Evolutionary conservation across 2,329 filamentous ascomycete genomes (phyloP).

Genomic region (Pseudogymnoascus sp.): DNA sequence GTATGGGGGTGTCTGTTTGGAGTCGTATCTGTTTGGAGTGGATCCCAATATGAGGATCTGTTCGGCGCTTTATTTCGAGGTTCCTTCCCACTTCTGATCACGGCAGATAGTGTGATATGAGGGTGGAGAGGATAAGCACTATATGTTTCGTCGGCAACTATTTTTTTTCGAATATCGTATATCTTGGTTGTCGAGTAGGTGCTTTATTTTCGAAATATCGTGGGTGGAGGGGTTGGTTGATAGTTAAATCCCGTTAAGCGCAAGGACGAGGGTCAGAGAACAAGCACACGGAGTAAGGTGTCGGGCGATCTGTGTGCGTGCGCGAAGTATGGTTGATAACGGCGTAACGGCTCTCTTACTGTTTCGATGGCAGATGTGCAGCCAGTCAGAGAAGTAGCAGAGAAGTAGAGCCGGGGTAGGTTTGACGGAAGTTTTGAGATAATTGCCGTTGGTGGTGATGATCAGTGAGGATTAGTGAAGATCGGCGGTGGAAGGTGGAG

Average conservation of each 20-base stretch:
- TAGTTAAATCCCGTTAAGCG: background rate
- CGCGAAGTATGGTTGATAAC: background rate
- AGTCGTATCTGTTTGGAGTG: background rate
- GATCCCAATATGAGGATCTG: background rate
- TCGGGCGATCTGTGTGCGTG: background rate
- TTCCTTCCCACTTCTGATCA: background rate
- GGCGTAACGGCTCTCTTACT: background rate
- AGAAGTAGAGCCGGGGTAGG: background rate
- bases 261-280: background rate
- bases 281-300: background rate
- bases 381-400: background rate
- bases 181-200: background rate
- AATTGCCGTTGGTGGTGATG: background rate
- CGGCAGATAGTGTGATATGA: background rate
- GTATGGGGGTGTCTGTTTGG: background rate
- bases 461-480: background rate
- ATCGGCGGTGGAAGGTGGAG: background rate
- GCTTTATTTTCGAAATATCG: background rate
- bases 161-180: background rate
- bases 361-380: background rate
- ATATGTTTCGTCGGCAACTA: background rate
- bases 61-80: background rate
- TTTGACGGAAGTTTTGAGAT: slow-evolving; percentile 1
- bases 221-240: background rate
- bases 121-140: background rate